phyloP scores from a whole-genome alignment of 1,139 yeast species.

The Sugiyamaella pinicola region DNA sequence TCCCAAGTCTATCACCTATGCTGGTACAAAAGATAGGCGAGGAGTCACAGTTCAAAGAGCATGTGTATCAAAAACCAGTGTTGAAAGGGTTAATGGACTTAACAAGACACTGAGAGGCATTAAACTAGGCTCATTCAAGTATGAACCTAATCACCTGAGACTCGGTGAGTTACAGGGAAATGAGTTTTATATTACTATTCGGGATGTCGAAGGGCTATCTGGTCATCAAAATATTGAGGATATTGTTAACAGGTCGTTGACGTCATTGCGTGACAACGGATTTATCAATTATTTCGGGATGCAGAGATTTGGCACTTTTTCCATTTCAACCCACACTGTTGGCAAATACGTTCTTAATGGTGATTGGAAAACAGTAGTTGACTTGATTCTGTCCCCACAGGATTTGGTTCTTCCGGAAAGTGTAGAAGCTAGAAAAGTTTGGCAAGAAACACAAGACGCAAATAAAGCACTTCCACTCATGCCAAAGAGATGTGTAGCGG shows the following conservation, averaged over 20 bases:
- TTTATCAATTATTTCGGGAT: slow-evolving; percentile 93
- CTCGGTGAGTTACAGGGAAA: slow-evolving; percentile 88
- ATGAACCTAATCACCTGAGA: slow-evolving; percentile 61
- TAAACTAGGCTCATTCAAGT: slow-evolving; percentile 74
- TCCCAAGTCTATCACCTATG: slow-evolving; percentile 68
- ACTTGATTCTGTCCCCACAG: slow-evolving; percentile 79
- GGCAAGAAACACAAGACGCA: slow-evolving; percentile 78
- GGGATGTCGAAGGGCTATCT: slow-evolving; percentile 55
- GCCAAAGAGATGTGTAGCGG: slow-evolving; percentile 91
- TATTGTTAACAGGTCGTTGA: slow-evolving; percentile 55
- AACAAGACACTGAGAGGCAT: slow-evolving; percentile 75
- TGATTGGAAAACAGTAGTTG: slow-evolving; percentile 80
- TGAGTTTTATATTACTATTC: slow-evolving; percentile 79
- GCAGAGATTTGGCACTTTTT: slow-evolving; percentile 97
- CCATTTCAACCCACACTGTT: slow-evolving; percentile 83
- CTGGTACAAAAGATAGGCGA: slow-evolving; percentile 96
- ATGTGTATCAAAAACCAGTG: slow-evolving; percentile 68
- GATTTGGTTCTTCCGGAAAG: slow-evolving; percentile 82
- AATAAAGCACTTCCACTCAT: slow-evolving; percentile 62
- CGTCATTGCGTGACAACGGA: slow-evolving; percentile 65
- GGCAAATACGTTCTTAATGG: slow-evolving; percentile 72
- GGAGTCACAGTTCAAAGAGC: slow-evolving; percentile 91
- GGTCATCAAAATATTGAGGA: slow-evolving; percentile 32
- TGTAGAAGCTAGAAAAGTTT: slow-evolving; percentile 73
- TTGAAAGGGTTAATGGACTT: slow-evolving; percentile 75